Conservation (phyloP, 2,329 filamentous ascomycete genomes). For the Paraphaeosphaeria sporulosa region DNA sequence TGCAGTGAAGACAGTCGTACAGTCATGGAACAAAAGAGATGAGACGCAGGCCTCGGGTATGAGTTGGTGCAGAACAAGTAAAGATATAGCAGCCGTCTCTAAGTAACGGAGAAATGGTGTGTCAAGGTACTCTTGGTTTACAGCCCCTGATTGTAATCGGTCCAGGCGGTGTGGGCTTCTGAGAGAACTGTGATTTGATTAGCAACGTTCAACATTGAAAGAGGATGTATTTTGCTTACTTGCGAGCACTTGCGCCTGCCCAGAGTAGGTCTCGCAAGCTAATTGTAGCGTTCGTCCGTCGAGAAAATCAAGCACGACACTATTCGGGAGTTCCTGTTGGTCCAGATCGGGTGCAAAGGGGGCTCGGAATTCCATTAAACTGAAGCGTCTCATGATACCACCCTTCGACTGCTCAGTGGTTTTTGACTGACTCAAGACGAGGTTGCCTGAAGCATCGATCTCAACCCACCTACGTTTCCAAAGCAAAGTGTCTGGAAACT, state of each 20-base stretch:
- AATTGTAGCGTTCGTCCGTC: slow-evolving; percentile 70
- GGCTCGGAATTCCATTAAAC: slow-evolving; percentile 81
- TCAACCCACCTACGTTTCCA: slow-evolving; percentile 95
- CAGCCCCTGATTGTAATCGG: slow-evolving; percentile 38
- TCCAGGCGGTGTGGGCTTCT: slow-evolving; percentile 49
- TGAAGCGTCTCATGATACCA: slow-evolving; percentile 78
- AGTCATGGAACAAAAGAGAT: slow-evolving; percentile 23
- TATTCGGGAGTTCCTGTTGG: slow-evolving; percentile 90
- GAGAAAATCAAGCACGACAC: slow-evolving; percentile 69
- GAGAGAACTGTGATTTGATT: slow-evolving; percentile 37
- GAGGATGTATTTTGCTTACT: slow-evolving; percentile 27
- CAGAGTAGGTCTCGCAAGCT: slow-evolving; percentile 53
- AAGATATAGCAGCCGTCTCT: slow-evolving; percentile 17
- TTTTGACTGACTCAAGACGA: slow-evolving; percentile 78
- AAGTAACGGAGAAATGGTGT: slow-evolving; percentile 19
- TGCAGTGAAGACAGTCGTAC: slow-evolving; percentile 21
- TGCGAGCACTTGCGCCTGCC: slow-evolving; percentile 47
- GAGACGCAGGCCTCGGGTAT: slow-evolving; percentile 26
- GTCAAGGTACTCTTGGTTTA: slow-evolving; percentile 14
- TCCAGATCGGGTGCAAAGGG: slow-evolving; percentile 90
- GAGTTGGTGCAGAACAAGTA: slow-evolving; percentile 18
- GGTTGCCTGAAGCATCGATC: slow-evolving; percentile 81
- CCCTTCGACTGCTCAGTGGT: slow-evolving; percentile 63
- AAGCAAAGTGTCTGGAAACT: slow-evolving; percentile 93
- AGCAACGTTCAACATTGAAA: slow-evolving; percentile 13